Evolutionary conservation across 1,139 yeast genomes (phyloP), one percentile per base, ranked within the genome.

Genomic region (Taiozyma sp.): DNA sequence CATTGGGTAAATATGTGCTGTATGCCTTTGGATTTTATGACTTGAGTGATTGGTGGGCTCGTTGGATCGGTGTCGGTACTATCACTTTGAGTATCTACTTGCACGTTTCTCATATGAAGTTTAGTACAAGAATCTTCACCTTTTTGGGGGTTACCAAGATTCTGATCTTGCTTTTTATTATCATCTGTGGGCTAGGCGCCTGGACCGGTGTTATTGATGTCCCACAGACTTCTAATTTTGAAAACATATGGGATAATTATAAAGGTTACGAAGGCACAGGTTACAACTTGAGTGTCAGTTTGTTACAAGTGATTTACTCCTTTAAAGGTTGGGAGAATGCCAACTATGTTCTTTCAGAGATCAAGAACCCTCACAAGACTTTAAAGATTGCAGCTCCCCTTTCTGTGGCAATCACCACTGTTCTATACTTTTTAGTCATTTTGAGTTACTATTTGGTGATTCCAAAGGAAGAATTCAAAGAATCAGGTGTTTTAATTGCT

Each of bases 321-420:
- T 81, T 78, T 55, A 70, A 80, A 19, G 88, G 88, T 5, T 83
- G 88, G 88, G 83, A 80, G 52, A 67, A 78, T 44, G 79, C 79
- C 8, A 81, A 78, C 56, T 75, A 79, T 2, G 81, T 76, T 7
- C 66, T 80, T 1, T 74, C 72, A 55, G 83, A 79, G 54, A 74
- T 79, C 36, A 73, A 71, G 50, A 74, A 77, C 54, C 82, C 82
- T 0, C 72, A 72, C 49, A 72, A 70, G 45, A 78, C 78, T 0
- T 65, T 78, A 44, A 75, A 78, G 10, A 62, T 76, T 8, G 77
- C 79, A 1, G 81, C 81, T 2, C 81, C 82, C 0, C 57, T 72
- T 29, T 76, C 81, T 5, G 80, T 78, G 12, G 52, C 71, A 2
- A 53, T 73, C 34, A 75, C 79, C 12, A 73, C 80, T 0, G 55